phyloP scores from a whole-genome alignment of 352 stramenopile species.

The Pythium scleroteichum region DNA sequence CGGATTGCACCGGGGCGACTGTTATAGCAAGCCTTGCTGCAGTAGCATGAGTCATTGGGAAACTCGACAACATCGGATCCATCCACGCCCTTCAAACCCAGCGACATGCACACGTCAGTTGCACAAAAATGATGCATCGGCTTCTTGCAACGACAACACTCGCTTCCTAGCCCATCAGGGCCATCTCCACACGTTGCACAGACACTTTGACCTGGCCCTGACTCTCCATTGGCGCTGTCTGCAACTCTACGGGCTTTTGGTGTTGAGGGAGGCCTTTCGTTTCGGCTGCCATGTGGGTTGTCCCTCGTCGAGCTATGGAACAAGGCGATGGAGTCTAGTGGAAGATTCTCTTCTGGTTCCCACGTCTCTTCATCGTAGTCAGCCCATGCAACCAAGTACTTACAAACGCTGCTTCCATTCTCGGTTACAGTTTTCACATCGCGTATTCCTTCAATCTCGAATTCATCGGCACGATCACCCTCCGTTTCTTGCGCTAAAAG shows the following conservation, averaged over 20 bases:
- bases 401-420: no score
- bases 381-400: background rate
- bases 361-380: background rate
- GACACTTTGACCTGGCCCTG: background rate
- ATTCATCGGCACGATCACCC: no score
- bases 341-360: background rate
- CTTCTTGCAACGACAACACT: slow-evolving; percentile 2
- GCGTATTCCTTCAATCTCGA: no score
- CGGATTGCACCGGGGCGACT: background rate
- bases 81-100: slow-evolving; percentile 7
- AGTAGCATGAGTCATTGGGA: slow-evolving; percentile 16
- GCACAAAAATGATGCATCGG: slow-evolving; percentile 21
- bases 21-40: slow-evolving; percentile 9
- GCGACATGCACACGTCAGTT: slow-evolving; percentile 3
- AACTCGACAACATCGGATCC: slow-evolving; percentile 9
- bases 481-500: no score
- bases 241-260: no score
- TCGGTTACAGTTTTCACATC: no score
- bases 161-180: slow-evolving; percentile 1
- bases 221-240: no score
- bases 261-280: no score
- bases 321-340: background rate
- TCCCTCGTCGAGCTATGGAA: background rate
- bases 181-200: slow-evolving; percentile 10
- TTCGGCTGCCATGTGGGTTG: no score